phyloP scores from a whole-genome alignment of 306 rosid genomes.

The Cucurbita moschata region DNA sequence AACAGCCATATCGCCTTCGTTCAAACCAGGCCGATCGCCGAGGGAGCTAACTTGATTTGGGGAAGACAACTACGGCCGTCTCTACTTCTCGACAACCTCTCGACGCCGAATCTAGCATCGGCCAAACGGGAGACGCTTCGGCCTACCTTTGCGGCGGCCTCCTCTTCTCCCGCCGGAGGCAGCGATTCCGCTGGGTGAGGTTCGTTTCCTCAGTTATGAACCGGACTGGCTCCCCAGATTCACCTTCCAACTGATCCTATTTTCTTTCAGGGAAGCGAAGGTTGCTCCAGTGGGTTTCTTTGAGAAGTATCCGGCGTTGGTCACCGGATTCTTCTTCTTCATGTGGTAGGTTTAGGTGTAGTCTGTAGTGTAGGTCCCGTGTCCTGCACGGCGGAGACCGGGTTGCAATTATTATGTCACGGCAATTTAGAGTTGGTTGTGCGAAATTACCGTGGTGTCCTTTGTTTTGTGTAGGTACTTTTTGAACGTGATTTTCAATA shows the following conservation, averaged over 20 bases:
- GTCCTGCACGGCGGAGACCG: not conserved
- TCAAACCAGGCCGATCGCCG: slow-evolving; percentile 36
- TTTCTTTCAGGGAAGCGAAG: slow-evolving; percentile 45
- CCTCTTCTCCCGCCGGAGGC: slow-evolving; percentile 66
- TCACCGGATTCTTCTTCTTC: slow-evolving; percentile 48
- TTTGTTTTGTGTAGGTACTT: slow-evolving; percentile 24
- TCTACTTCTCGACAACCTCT: slow-evolving; percentile 25
- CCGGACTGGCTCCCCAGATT: slow-evolving; percentile 21
- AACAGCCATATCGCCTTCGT: slow-evolving; percentile 16
- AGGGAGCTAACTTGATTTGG: slow-evolving; percentile 76
- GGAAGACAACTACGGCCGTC: slow-evolving; percentile 86
- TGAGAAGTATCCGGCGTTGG: slow-evolving; percentile 22
- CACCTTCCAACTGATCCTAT: slow-evolving; percentile 25
- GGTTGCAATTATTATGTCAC: not conserved
- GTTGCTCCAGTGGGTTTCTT: slow-evolving; percentile 55
- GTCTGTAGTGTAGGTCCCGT: not conserved
- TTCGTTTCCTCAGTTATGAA: slow-evolving; percentile 83
- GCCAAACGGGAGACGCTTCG: slow-evolving; percentile 26
- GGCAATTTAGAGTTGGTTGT: not conserved
- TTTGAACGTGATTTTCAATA: slow-evolving; percentile 45
- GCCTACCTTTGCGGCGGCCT: slow-evolving; percentile 54
- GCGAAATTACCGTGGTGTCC: not conserved
- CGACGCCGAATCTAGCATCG: not conserved
- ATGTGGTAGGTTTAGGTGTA: slow-evolving; percentile 27
- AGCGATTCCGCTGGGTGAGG: slow-evolving; percentile 99